Evolutionary conservation across 305 asterid species (phyloP), one percentile per base, ranked within the genome.

Genomic region (Solanum chacoense): DNA sequence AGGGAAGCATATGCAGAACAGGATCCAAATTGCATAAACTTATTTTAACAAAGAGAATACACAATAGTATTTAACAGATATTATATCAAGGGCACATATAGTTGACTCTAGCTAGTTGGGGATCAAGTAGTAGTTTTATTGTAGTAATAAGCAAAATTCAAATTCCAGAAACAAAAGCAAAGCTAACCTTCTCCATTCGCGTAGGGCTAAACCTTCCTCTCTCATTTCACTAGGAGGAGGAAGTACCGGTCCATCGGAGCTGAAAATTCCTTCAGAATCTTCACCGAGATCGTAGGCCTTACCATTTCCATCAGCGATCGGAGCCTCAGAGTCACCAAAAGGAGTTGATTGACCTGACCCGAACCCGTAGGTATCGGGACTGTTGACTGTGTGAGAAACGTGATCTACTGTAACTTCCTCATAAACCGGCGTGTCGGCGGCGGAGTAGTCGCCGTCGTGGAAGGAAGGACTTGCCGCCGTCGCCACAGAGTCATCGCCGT

Each of bases 241-340:
- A 83, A 95, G 94, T n/a, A 94, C 75, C 35, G 98, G 94, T 6
- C 96, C 97, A 85, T 93, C 97, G 63, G 98, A 93, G 88, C 91
- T 92, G 80, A 95, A 95, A 5, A 97, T 42, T 29, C 95, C 99
- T 45, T 96, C 98, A 34, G 96, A 90, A 91, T 94, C 98, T 10
- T 89, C 95, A 88, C 90, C 94, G 7, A 88, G 4, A 88, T 93
- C 91, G 36, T 92, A 95, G 18, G 95, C 80, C 80, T 90, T 92
- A 24, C 95, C 97, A 85, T 93, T 92, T 31, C 97, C 98, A 84
- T 96, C 95, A 59, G 96, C 90, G 89, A 95, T 92, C 91, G 98
- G 98, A 2, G 90, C 91, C 36, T 29, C n/a, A 0, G 77, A 72
- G 11, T 29, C 77, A 29, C 0, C 92, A 94, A 87, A 95, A 93